Conservation (phyloP, 2,329 filamentous ascomycete genomes). For the Ascochyta viciae-villosae region DNA sequence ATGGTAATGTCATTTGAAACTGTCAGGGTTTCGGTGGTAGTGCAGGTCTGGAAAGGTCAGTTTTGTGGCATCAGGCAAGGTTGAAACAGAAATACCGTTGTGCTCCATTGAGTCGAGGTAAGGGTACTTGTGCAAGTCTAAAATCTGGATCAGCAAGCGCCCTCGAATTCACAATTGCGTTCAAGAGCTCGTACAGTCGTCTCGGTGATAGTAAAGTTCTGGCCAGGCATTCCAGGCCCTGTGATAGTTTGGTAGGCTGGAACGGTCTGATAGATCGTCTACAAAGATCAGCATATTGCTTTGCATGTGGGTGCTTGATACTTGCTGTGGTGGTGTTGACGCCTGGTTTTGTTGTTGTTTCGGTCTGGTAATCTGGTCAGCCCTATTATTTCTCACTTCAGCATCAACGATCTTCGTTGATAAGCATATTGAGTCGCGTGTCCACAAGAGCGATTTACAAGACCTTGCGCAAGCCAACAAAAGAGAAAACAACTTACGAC, state of each 20-base stretch:
- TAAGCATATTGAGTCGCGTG: too few species aligned
- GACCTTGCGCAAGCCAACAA: not conserved
- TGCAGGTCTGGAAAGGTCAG: slow-evolving; percentile 13
- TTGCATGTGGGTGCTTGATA: not conserved
- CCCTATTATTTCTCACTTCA: not conserved
- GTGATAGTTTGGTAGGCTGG: slow-evolving; percentile 7
- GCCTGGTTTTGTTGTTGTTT: slow-evolving; percentile 10
- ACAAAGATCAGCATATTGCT: not conserved
- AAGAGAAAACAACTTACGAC: not conserved
- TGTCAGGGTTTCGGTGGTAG: slow-evolving; percentile 15
- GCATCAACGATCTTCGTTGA: not conserved
- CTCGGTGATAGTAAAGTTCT: slow-evolving; percentile 6
- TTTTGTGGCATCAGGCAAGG: too few species aligned
- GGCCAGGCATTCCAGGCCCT: slow-evolving; percentile 7
- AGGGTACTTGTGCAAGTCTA: slow-evolving; percentile 15
- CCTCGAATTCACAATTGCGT: too few species aligned
- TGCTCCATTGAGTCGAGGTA: slow-evolving; percentile 1
- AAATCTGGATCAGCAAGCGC: not conserved
- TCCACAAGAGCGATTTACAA: not conserved
- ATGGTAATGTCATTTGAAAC: slow-evolving; percentile 20
- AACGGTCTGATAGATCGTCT: slow-evolving; percentile 3
- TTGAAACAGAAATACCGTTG: not conserved
- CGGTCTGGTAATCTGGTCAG: not conserved
- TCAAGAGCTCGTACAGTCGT: slow-evolving; percentile 9
- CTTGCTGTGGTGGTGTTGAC: slow-evolving; percentile 6